Conservation (phyloP, 257 asterid species). For the Thymus mandschuricus region DNA sequence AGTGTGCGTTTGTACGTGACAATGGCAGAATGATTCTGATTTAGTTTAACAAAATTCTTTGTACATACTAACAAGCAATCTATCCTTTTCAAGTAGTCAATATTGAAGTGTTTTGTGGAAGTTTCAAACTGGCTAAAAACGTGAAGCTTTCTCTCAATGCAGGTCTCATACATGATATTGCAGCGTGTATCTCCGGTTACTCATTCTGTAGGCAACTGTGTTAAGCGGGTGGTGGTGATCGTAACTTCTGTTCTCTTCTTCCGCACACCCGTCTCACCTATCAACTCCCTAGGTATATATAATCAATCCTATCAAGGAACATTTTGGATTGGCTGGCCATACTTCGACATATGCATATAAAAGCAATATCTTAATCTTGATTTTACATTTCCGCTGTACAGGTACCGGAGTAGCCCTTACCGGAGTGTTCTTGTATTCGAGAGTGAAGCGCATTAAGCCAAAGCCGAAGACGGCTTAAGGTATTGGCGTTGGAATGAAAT, state of each 20-base stretch:
- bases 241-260: conserved; percentile 93
- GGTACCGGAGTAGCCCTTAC: conserved; percentile 78
- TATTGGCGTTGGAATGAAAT: conserved; percentile 26
- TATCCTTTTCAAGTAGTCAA: neutral
- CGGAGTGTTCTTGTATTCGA: conserved; percentile 93
- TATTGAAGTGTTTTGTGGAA: no score
- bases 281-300: conserved; percentile 78
- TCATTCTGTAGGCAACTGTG: conserved; percentile 98
- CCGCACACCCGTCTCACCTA: conserved; percentile 81
- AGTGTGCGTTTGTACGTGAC: neutral
- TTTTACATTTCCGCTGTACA: conserved; percentile 28
- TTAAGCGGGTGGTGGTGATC: conserved; percentile 94
- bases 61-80: neutral
- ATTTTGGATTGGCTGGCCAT: neutral
- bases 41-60: neutral
- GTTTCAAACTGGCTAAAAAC: neutral
- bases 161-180: conserved; percentile 98
- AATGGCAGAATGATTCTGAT: conserved; percentile 1
- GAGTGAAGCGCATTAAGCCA: conserved; percentile 78
- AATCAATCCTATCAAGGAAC: neutral
- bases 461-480: conserved; percentile 69
- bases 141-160: conserved; percentile 30
- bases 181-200: conserved; percentile 98
- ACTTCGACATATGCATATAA: neutral
- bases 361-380: neutral